Base-by-base conservation (phyloP, 495 filamentous ascomycete genomes). In the Bombardia bombarda region DNA sequence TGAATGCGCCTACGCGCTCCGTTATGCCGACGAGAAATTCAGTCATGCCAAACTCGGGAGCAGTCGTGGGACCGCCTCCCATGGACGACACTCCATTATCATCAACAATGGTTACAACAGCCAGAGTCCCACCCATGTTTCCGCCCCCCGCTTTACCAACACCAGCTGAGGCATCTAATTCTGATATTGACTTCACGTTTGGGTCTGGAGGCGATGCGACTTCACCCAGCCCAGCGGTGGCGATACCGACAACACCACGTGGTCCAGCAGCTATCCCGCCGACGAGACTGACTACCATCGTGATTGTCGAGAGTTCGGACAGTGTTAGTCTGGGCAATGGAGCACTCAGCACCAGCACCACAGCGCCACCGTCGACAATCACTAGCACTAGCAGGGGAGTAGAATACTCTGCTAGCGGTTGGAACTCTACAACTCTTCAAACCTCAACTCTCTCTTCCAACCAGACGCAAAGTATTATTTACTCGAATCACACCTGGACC, bases 51-150 rank as follows among this genome's bases (percentile, higher is more conserved):
- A 49, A 43, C 12, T 16, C 44, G 5, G 40, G 14, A 12, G 42
- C 46, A 10, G 19, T n/a, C 3, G 24, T 31, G 4, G 40, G 18
- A 8, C 52, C 52, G 9, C 56, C 56, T 8, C 48, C 55, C 10
- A 39, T 37, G 3, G 48, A 47, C 3, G 19, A 21, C 12, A 21
- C 18, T n/a, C 18, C 40, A 30, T 8, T 17, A 32, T 32, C 16
- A 16, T 32, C 40, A 14, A 30, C 38, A 19, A 19, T 28, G 14
- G 23, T 6, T 3, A 3, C n/a, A 6, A 24, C 5, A 4, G 24
- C 16, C 7, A 4, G 19, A 10, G 35, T 19, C 4, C 7, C 20
- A n/a, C n/a, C n/a, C n/a, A n/a, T n/a, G n/a, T n/a, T n/a, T n/a
- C n/a, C n/a, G n/a, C n/a, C n/a, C n/a, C n/a, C n/a, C n/a, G n/a